Conservation (phyloP, 192 early-diverging fungal species). For the Piromyces sp. region DNA sequence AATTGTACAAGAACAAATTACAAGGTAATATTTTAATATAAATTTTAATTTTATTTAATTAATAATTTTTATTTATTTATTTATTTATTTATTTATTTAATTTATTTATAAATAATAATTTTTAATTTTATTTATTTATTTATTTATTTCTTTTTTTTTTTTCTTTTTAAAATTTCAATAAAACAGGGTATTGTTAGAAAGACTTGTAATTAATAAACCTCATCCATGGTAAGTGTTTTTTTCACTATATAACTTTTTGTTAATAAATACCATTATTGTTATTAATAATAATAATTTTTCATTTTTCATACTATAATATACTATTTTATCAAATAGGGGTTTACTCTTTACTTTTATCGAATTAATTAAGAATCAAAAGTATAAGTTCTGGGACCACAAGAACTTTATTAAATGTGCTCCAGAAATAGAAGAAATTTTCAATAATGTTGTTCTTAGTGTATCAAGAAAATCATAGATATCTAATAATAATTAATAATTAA, state of each 20-base stretch:
- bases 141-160: too few species aligned
- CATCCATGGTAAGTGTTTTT: background rate
- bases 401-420: background rate
- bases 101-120: too few species aligned
- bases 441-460: background rate
- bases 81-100: too few species aligned
- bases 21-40: too few species aligned
- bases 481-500: background rate
- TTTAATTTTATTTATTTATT: too few species aligned
- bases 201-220: background rate
- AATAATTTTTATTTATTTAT: too few species aligned
- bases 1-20: conserved; percentile 83
- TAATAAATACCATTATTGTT: too few species aligned
- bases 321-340: conserved; percentile 16
- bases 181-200: background rate
- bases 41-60: background rate
- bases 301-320: too few species aligned
- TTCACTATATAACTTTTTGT: too few species aligned
- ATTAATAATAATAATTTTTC: too few species aligned
- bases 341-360: conserved; percentile 94
- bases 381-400: conserved; percentile 42
- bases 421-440: background rate
- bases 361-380: conserved; percentile 76
- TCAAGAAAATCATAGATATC: background rate
- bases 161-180: too few species aligned